Percentiles rank a stretch among this genome's conserved stretches.
These are phyloP conservation scores for Neurospora sp. DNA, from an alignment of 495 filamentous ascomycete species.

Conservation along the genomic window DNA sequence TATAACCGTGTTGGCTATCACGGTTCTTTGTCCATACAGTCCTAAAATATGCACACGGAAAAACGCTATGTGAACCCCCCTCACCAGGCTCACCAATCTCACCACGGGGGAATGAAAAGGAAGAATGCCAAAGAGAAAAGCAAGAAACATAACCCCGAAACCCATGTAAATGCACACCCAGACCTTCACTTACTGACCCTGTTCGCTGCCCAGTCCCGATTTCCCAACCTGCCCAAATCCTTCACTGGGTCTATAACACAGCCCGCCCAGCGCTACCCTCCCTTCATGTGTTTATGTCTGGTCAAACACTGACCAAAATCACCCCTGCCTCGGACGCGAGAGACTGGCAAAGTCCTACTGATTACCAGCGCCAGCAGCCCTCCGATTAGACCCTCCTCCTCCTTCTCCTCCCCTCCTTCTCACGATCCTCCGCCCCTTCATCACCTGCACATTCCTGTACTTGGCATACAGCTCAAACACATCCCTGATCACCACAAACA, in stretches of 20 bases:
- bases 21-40: not conserved
- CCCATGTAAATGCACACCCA: not conserved
- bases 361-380: not conserved
- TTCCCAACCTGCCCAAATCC: not conserved
- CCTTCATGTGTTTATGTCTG: not conserved
- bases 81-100: not conserved
- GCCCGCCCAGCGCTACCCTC: not conserved
- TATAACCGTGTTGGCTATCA: not conserved
- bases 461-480: slow-evolving; percentile 63
- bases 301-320: not conserved
- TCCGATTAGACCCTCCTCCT: not conserved
- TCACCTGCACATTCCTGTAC: slow-evolving; percentile 61
- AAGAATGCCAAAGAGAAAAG: not conserved
- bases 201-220: not conserved
- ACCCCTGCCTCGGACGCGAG: not conserved
- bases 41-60: not conserved
- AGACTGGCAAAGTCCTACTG: not conserved
- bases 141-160: not conserved
- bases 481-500: slow-evolving; percentile 71
- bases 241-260: not conserved
- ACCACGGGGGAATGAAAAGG: not conserved
- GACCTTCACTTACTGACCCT: not conserved
- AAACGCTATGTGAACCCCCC: not conserved
- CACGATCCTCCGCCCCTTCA: slow-evolving; percentile 51
- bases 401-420: slow-evolving; percentile 9